Evolutionary conservation across 169 alveolate species (phyloP).

Genomic region (Cryptosporidium sp.): DNA sequence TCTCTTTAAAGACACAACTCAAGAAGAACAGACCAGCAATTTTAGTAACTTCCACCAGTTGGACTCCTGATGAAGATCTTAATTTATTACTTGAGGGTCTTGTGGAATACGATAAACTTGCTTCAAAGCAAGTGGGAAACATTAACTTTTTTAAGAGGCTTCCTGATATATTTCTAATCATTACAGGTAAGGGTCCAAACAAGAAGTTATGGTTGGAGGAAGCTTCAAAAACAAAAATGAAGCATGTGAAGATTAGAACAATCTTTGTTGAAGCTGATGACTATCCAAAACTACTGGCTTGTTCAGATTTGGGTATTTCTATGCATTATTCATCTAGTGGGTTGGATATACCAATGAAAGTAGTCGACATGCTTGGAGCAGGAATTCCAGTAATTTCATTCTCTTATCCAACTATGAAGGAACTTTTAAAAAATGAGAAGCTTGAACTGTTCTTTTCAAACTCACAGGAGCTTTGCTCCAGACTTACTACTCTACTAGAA

Average conservation of each 20-base stretch:
- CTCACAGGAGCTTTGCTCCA: slow-evolving; percentile 13
- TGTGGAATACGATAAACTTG: slow-evolving; percentile 27
- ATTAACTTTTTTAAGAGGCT: slow-evolving; percentile 25
- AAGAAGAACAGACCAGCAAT: slow-evolving; percentile 83
- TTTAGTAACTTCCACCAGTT: slow-evolving; percentile 89
- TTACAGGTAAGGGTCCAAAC: slow-evolving; percentile 91
- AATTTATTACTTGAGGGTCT: slow-evolving; percentile 80
- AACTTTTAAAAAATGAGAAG: slow-evolving; percentile 38
- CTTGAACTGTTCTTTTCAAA: slow-evolving; percentile 22
- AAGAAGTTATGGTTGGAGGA: slow-evolving; percentile 80
- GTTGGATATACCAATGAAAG: slow-evolving; percentile 94
- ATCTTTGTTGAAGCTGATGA: slow-evolving; percentile 90
- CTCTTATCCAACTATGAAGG: slow-evolving; percentile 78
- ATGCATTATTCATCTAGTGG: slow-evolving; percentile 91
- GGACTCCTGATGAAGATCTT: slow-evolving; percentile 92
- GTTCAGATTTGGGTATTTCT: slow-evolving; percentile 90
- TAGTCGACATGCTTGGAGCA: slow-evolving; percentile 92
- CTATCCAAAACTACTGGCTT: slow-evolving; percentile 88
- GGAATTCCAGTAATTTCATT: slow-evolving; percentile 88
- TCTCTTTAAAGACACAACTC: slow-evolving; percentile 6
- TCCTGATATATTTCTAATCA: slow-evolving; percentile 80
- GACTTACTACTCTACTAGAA: not conserved
- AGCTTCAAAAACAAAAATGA: slow-evolving; percentile 76
- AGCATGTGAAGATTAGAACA: slow-evolving; percentile 83
- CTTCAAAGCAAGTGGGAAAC: not conserved